These are phyloP conservation scores for Cyanodermella asteris DNA, from an alignment of 2,329 filamentous ascomycete species.

Conservation along the genomic window DNA sequence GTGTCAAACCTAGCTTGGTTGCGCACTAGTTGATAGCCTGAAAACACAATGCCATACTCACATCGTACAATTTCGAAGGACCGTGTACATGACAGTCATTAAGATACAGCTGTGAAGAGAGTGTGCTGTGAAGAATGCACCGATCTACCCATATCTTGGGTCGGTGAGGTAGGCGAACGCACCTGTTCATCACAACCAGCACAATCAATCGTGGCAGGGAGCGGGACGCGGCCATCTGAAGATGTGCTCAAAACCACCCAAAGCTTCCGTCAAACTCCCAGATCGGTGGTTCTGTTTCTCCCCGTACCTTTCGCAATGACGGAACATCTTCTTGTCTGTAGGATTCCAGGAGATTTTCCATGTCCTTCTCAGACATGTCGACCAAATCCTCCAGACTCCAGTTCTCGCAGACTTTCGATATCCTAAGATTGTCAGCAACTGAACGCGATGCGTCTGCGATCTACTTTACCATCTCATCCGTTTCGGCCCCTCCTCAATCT, in stretches of 20 bases:
- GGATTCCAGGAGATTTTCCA: slow-evolving; percentile 60
- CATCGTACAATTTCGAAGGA: too few relatives aligned
- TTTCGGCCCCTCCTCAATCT: slow-evolving; percentile 52
- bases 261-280: slow-evolving; percentile 12
- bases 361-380: slow-evolving; percentile 59
- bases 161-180: too few relatives aligned
- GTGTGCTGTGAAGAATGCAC: too few relatives aligned
- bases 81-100: too few relatives aligned
- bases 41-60: too few relatives aligned
- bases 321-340: slow-evolving; percentile 30
- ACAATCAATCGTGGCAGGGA: too few relatives aligned
- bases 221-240: too few relatives aligned
- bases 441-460: slow-evolving; percentile 1
- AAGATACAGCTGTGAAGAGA: too few relatives aligned
- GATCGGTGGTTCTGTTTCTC: slow-evolving; percentile 5
- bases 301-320: slow-evolving; percentile 15
- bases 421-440: slow-evolving; percentile 31
- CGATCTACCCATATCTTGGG: too few relatives aligned
- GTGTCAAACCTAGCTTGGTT: too few relatives aligned
- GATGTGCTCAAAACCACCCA: slow-evolving; percentile 8
- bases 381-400: slow-evolving; percentile 75
- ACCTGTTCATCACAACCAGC: too few relatives aligned
- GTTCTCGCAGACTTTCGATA: slow-evolving; percentile 73
- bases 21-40: too few relatives aligned
- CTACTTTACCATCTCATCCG: slow-evolving; percentile 62